A percentile compares a stretch with the other conserved stretches of the same genome.
These are phyloP conservation scores for Yamadazyma pseudoaaseri DNA, from an alignment of 1,139 yeast genomes.

Conservation along the genomic window DNA sequence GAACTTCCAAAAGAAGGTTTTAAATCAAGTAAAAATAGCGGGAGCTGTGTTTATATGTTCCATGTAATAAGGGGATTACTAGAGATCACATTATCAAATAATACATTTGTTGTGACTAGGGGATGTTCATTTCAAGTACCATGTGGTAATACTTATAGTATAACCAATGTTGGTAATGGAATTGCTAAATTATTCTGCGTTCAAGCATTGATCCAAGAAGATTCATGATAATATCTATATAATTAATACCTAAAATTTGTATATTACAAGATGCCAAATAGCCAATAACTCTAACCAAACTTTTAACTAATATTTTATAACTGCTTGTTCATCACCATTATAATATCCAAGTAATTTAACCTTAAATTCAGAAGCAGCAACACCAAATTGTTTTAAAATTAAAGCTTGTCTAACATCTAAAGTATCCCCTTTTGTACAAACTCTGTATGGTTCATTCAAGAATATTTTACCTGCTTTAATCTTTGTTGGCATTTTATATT, in stretches of 20 bases:
- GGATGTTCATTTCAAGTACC: conserved; percentile 88
- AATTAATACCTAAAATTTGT: conserved; percentile 4
- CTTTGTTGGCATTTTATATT: conserved; percentile 86
- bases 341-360: conserved; percentile 78
- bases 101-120: conserved; percentile 57
- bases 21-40: conserved; percentile 64
- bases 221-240: background rate
- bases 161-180: conserved; percentile 56
- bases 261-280: conserved; percentile 4
- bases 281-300: background rate
- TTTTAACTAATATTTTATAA: conserved; percentile 21
- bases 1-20: conserved; percentile 63
- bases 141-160: conserved; percentile 66
- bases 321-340: conserved; percentile 49
- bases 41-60: conserved; percentile 69
- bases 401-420: conserved; percentile 91
- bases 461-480: conserved; percentile 86
- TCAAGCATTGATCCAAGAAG: conserved; percentile 44
- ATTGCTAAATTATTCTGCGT: conserved; percentile 73
- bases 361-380: conserved; percentile 89
- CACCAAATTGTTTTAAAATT: conserved; percentile 90
- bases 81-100: conserved; percentile 64
- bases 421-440: conserved; percentile 76
- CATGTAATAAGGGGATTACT: conserved; percentile 70
- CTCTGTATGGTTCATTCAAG: conserved; percentile 71